A percentile compares a stretch with the other conserved stretches of the same genome.
Conservation (phyloP, 129 eudicot genomes). For the Rutidosis leptorrhynchoides region DNA sequence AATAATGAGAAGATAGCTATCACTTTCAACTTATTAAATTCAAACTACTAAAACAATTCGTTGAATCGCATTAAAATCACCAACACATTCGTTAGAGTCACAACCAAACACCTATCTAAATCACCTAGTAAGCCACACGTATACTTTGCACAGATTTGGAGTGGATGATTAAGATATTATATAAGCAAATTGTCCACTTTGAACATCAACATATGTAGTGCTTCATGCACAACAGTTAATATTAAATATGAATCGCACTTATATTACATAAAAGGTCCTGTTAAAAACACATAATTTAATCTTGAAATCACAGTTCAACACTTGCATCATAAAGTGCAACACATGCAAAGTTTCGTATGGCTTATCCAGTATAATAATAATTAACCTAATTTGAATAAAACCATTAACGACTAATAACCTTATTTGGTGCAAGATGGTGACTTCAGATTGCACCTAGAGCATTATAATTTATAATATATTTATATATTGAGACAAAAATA, state of each 20-base stretch:
- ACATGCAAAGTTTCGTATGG: constrained; percentile 32
- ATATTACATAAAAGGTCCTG: constrained; percentile 12
- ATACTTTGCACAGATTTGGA: constrained; percentile 22
- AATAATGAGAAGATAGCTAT: too few relatives aligned
- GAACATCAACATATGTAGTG: constrained; percentile 15
- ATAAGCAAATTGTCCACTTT: constrained; percentile 27
- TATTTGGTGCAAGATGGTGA: constrained; percentile 39
- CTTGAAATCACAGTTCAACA: constrained; percentile 33
- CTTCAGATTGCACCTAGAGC: constrained; percentile 33
- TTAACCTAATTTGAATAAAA: background rate
- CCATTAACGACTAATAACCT: background rate
- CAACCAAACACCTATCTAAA: too few relatives aligned
- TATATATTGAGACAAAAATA: constrained; percentile 1
- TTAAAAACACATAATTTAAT: constrained; percentile 10
- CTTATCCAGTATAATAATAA: constrained; percentile 18
- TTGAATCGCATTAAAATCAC: too few relatives aligned
- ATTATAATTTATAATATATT: too few relatives aligned
- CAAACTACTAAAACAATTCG: too few relatives aligned
- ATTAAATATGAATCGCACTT: constrained; percentile 33
- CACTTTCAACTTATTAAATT: too few relatives aligned
- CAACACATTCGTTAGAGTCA: too few relatives aligned
- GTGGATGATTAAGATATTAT: constrained; percentile 28
- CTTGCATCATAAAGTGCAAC: constrained; percentile 32
- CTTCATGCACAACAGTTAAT: constrained; percentile 31
- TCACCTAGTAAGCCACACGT: too few relatives aligned